Base-by-base conservation (phyloP, 257 asterid species). In the Ilex aquifolium region DNA sequence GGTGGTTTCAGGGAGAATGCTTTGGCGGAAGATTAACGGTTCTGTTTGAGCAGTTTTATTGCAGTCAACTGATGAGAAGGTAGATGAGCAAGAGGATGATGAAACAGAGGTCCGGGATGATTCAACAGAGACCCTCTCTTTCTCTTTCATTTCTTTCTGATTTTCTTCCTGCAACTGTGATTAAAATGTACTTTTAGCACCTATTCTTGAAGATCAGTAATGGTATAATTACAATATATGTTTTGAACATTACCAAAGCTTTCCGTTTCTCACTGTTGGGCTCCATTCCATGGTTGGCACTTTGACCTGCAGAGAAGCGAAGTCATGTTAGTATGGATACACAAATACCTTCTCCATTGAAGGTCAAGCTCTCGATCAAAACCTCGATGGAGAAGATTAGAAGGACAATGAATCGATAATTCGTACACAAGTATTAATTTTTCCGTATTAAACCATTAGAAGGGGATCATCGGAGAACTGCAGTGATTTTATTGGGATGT, bases 31-130 rank as follows among this genome's bases (percentile, higher is more conserved):
- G 52, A 71, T 6, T 55, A 68, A 71, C 53, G 71, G 44, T 61
- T 79, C 84, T 65, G 79, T 65, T 66, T 74, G 86, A 67, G 76
- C 68, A 61, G 69, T 67, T 80, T 54, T 79, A 49, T 62, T 70
- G 32, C 63, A 78, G 60, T 88, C 90, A 52, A 74, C 73, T 17
- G 86, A 82, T 7, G 97, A 81, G 66, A 77, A 74, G 59, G 87
- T 79, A 2, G 94, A 88, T 16, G 96, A 76, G 60, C 83, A 82
- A 8, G 88, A 83, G 54, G 90, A 76, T 0, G 95, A 86, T 48
- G 93, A 80, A 64, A 72, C 70, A 44, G 89, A 80, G 56, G 75
- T 77, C 64, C 79, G 71, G 46, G 94, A 84, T 67, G 97, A 88
- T 73, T 82, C 97, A 5, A 71, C 75, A 30, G 93, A 87, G 62